Conservation (phyloP, 192 early-diverging fungal genomes). For the Chytriomyces sp. region DNA sequence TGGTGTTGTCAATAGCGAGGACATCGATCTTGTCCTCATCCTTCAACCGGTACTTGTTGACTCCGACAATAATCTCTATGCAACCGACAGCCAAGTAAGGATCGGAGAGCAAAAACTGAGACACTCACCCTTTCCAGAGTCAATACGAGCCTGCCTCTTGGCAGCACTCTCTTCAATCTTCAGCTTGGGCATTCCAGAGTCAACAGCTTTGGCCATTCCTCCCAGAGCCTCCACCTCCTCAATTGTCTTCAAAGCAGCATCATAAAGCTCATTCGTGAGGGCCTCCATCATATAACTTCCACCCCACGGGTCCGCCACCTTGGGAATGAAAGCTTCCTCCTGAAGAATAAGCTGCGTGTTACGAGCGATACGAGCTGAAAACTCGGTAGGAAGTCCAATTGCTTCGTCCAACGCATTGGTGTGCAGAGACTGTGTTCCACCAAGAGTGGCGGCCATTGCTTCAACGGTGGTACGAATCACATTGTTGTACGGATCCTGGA, state of each 20-base stretch:
- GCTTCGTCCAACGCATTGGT: constrained; percentile 93
- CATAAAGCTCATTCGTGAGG: constrained; percentile 79
- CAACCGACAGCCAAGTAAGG: background rate
- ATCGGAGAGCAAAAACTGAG: background rate
- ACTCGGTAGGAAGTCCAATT: constrained; percentile 82
- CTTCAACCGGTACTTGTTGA: constrained; percentile 75
- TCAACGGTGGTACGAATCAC: constrained; percentile 85
- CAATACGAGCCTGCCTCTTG: constrained; percentile 84
- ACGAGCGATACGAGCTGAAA: constrained; percentile 82
- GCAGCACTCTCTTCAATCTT: constrained; percentile 86
- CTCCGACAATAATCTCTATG: constrained; percentile 87
- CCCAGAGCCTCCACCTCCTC: constrained; percentile 83
- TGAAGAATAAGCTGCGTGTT: constrained; percentile 91
- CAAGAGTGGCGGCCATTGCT: constrained; percentile 89
- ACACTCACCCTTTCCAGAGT: constrained; percentile 72
- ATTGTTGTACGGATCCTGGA: constrained; percentile 85
- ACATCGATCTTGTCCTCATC: constrained; percentile 72
- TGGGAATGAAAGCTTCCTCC: constrained; percentile 83
- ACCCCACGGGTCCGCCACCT: constrained; percentile 90
- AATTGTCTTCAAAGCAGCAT: constrained; percentile 67
- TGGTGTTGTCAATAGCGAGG: constrained; percentile 78
- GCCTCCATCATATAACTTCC: constrained; percentile 94
- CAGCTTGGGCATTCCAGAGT: constrained; percentile 86
- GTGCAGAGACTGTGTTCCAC: constrained; percentile 90
- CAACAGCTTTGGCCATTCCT: constrained; percentile 90